Base-by-base conservation (phyloP, 106 monocot genomes). In the Dendrobium chrysotoxum region DNA sequence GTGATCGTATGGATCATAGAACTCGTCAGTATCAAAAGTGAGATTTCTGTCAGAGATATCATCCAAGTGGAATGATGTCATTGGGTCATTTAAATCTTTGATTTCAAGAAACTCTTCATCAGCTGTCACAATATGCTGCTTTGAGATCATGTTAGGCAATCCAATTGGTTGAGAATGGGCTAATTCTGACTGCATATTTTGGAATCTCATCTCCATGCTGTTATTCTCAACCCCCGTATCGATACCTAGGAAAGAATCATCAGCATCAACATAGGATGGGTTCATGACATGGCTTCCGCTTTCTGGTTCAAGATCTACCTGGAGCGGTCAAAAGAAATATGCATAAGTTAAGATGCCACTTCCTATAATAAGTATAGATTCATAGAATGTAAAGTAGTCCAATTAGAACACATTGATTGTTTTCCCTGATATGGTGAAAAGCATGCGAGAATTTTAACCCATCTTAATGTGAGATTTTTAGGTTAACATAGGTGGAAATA, bases 41-140 rank as follows among this genome's bases (percentile, higher is more conserved):
- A 31, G 58, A n/a, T 77, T 40, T 15, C 44, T 55, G 77, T 81
- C 84, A 81, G 21, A 35, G 54, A 40, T 28, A 78, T 81, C 42
- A 21, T 88, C 83, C 65, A 72, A 50, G 47, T 8, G 73, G 58
- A 25, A 75, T 28, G 41, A 41, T 3, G 35, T 18, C 10, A 80
- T 81, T 28, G 82, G 79, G 40, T 89, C 87, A 78, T 28, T 68
- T 28, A 95, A 84, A 83, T 95, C 95, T 80, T 81, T 77, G 21
- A 95, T 83, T 85, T 95, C 92, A 15, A 95, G 64, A 65, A 90
- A 92, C 50, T 92, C 95, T 79, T 85, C 90, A 79, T 83, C 85
- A 66, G 61, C 66, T 73, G 4, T 26, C 40, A 71, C 30, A 54
- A 81, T 74, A 25, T 8, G 71, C 58, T 82, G 86, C 13, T 84